phyloP scores from a whole-genome alignment of 2,329 filamentous ascomycete genomes.

The Dactylellina drechsleri region DNA sequence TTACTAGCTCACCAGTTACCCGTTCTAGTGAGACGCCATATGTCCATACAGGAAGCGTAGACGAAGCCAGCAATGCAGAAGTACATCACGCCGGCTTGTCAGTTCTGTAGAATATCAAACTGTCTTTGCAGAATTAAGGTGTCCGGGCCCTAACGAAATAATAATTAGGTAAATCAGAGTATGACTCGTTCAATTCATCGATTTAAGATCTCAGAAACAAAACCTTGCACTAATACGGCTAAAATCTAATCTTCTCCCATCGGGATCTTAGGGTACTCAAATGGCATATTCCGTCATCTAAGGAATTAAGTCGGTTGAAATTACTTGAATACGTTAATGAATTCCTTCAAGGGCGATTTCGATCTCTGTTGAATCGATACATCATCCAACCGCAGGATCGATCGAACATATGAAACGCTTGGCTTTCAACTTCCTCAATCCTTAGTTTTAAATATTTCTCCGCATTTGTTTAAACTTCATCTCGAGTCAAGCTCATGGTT shows the following conservation, averaged over 20 bases:
- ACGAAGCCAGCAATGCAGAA: neutral
- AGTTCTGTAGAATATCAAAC: no score
- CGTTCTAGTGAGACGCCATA: slow-evolving; percentile 9
- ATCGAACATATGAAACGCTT: slow-evolving; percentile 1
- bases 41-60: neutral
- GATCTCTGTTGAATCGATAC: neutral
- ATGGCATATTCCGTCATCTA: neutral
- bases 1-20: slow-evolving; percentile 1
- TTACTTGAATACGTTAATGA: neutral
- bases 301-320: neutral
- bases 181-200: no score
- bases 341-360: neutral
- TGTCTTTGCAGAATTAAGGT: no score
- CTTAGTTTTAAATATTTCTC: slow-evolving; percentile 15
- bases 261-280: neutral
- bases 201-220: no score
- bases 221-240: no score
- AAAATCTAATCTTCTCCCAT: neutral
- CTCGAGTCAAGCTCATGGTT: neutral
- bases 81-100: no score
- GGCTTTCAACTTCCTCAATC: neutral
- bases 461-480: neutral
- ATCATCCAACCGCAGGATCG: neutral
- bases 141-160: no score
- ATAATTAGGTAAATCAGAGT: no score